Evolutionary conservation across 768 basidiomycete species (phyloP), one percentile per base, ranked within the genome.

Genomic region (Dioszegia hungarica): DNA sequence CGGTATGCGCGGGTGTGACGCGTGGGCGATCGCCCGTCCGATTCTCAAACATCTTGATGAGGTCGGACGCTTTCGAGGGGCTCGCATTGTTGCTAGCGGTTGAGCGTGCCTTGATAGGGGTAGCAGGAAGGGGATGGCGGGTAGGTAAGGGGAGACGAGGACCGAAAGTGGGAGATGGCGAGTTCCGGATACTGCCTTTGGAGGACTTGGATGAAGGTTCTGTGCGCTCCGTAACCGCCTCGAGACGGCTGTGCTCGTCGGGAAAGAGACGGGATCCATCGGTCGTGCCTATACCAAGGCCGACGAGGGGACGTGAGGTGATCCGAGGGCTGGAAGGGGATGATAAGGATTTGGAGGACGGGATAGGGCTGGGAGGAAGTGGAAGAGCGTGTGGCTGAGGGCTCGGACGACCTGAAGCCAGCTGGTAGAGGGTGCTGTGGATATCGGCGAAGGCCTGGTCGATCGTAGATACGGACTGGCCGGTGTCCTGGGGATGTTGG

Each of bases 371-470:
- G 44, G 37, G 49, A 54, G 51, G 34, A 27, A 45, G 36, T 5
- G 58, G 54, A 9, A 36, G 51, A 14, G 8, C 25, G 31, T 36
- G 44, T 39, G 33, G 59, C 8, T 19, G 48, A 31, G 27, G 64
- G 55, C 24, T 49, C 27, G 31, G 37, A 22, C 51, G 47, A 27
- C 49, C 37, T 6, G 20, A 27, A 34, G 59, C 70, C 12, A 72
- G 61, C 33, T 54, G 59, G 52, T 72, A 64, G 39, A 72, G 67
- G 15, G 62, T 55, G 10, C 63, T 60, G 27, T 68, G 53, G 49
- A 72, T 67, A 15, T 63, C 65, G 33, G 68, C 67, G 52, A 67
- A 72, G n/a, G 70, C 70, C 52, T 59, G 58, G 38, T 70, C 68
- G 29, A 70, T 59, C 19, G 65, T 64, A 2, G 62, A 38, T 2